Conservation (phyloP, 768 basidiomycete species). For the Tricholoma sp. region DNA sequence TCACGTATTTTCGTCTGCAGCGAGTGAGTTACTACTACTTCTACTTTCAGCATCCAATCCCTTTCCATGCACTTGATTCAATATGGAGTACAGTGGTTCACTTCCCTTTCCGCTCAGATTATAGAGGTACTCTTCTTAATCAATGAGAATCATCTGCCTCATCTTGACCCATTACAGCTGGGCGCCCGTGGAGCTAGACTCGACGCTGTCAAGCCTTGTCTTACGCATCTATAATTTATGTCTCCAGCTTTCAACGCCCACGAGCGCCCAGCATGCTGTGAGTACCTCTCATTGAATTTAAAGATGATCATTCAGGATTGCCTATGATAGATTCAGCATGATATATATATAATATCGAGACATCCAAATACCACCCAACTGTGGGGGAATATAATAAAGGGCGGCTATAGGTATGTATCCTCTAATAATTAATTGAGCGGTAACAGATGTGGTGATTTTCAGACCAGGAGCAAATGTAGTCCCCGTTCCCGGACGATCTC, state of each 20-base stretch:
- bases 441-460: slow-evolving; percentile 9
- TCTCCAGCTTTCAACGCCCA: background rate
- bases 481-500: slow-evolving; percentile 50
- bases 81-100: background rate
- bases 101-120: background rate
- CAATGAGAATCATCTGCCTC: background rate
- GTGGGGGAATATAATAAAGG: slow-evolving; percentile 11
- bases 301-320: no score
- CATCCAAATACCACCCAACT: background rate
- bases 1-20: background rate
- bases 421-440: slow-evolving; percentile 3
- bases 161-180: background rate
- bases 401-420: slow-evolving; percentile 12
- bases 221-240: background rate
- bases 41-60: background rate
- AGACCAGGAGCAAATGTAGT: slow-evolving; percentile 48
- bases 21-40: background rate
- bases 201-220: background rate
- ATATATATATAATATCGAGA: slow-evolving; percentile 3
- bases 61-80: background rate
- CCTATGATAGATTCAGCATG: background rate
- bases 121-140: background rate
- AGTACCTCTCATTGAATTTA: no score
- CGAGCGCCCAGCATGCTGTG: background rate
- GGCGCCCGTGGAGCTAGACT: background rate